These are phyloP conservation scores for Leccinum disarticulatum DNA, from an alignment of 768 basidiomycete genomes.

Conservation along the genomic window DNA sequence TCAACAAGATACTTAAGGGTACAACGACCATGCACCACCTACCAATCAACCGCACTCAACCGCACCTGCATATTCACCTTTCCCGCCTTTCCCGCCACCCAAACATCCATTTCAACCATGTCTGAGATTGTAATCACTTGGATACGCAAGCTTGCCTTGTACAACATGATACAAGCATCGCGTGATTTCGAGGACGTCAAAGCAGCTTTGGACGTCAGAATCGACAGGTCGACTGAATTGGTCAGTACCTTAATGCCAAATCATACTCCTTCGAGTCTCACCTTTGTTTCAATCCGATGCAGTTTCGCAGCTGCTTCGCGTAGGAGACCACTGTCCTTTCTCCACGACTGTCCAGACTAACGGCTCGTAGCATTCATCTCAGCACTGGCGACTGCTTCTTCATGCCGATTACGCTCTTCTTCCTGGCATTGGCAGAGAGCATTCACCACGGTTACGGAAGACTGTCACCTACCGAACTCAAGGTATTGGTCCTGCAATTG, in stretches of 20 bases:
- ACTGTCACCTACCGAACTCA: slow-evolving; percentile 23
- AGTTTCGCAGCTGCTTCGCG: slow-evolving; percentile 20
- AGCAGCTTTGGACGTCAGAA: slow-evolving; percentile 13
- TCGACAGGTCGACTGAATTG: slow-evolving; percentile 23
- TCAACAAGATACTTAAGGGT: neutral
- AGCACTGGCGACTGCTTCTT: slow-evolving; percentile 5
- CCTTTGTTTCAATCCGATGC: neutral
- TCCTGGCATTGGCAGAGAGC: slow-evolving; percentile 21
- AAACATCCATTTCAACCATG: neutral
- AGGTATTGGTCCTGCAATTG: slow-evolving; percentile 14
- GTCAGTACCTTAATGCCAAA: slow-evolving; percentile 8
- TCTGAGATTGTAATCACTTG: neutral
- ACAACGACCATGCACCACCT: neutral
- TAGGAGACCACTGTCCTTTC: neutral
- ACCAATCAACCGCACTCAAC: neutral
- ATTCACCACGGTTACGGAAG: slow-evolving; percentile 21
- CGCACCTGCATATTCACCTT: neutral
- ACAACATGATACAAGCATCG: slow-evolving; percentile 18
- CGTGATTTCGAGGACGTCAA: slow-evolving; percentile 24
- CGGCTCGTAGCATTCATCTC: slow-evolving; percentile 20
- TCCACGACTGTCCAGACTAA: slow-evolving; percentile 1
- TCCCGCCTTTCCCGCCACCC: slow-evolving; percentile 6
- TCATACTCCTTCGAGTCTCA: neutral
- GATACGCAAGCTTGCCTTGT: slow-evolving; percentile 15
- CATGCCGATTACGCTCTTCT: slow-evolving; percentile 12